Evolutionary conservation across 2,329 filamentous ascomycete genomes (phyloP).

Genomic region (Talaromyces marneffei): DNA sequence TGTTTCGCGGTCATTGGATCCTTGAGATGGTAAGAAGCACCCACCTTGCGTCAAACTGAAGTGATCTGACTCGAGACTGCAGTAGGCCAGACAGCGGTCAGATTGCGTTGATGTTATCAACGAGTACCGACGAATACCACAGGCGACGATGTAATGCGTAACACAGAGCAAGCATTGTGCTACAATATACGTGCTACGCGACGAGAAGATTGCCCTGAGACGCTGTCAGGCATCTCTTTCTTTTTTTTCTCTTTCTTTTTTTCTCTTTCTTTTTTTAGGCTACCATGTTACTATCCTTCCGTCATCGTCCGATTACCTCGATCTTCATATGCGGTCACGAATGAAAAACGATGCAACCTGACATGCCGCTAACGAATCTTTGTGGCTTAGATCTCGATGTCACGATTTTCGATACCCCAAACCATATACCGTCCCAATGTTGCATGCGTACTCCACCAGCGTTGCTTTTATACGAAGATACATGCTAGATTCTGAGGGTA

Average conservation of each 20-base stretch:
- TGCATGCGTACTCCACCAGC: not conserved
- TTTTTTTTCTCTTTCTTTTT: not conserved
- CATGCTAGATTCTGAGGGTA: not conserved
- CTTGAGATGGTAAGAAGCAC: not conserved
- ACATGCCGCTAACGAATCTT: not conserved
- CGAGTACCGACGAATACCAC: not conserved
- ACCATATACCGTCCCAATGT: not conserved
- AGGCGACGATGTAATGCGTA: not conserved
- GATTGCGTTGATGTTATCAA: not conserved
- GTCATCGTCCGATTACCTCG: not conserved
- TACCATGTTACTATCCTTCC: not conserved
- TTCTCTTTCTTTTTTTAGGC: not conserved
- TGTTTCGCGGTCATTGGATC: not conserved
- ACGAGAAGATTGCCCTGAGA: not conserved
- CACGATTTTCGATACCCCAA: not conserved
- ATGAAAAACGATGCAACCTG: not conserved
- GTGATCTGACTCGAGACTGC: not conserved
- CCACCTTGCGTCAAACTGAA: slow-evolving; percentile 4
- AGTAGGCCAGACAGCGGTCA: not conserved
- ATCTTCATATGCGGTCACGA: not conserved
- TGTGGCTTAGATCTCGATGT: not conserved
- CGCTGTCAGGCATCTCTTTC: not conserved
- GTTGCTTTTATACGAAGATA: not conserved
- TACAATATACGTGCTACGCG: not conserved
- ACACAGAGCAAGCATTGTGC: not conserved